Percentiles rank a stretch among this genome's conserved stretches.
Conservation (phyloP, 257 asterid species). For the Penstemon davidsonii region DNA sequence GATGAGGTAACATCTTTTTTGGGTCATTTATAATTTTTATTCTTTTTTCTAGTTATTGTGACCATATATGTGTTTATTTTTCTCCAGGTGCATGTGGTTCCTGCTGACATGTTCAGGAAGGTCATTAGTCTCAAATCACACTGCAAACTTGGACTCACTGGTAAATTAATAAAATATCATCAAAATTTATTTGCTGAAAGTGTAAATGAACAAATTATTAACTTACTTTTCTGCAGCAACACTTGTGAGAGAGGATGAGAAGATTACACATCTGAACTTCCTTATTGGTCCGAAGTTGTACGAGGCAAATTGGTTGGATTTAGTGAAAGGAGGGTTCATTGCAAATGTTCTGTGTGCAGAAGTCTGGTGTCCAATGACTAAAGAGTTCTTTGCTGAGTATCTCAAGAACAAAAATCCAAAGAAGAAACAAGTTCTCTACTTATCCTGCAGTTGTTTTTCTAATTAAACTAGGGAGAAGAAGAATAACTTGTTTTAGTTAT, state of each 20-base stretch:
- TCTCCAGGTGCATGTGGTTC: slow-evolving; percentile 92
- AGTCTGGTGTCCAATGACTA: slow-evolving; percentile 99
- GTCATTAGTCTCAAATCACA: slow-evolving; percentile 94
- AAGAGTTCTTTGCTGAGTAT: slow-evolving; percentile 96
- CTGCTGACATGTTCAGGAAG: slow-evolving; percentile 98
- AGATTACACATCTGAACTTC: slow-evolving; percentile 93
- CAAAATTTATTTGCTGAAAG: slow-evolving; percentile 13
- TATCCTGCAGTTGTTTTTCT: slow-evolving; percentile 1
- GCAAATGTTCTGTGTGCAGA: slow-evolving; percentile 99
- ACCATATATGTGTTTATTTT: slow-evolving; percentile 17
- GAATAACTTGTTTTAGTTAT: neutral
- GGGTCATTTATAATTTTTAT: neutral
- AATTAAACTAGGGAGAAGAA: neutral
- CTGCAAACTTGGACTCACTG: slow-evolving; percentile 97
- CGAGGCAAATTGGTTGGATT: slow-evolving; percentile 99
- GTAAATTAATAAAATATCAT: slow-evolving; percentile 34
- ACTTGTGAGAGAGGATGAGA: slow-evolving; percentile 97
- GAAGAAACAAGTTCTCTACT: slow-evolving; percentile 67
- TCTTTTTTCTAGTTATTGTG: slow-evolving; percentile 17
- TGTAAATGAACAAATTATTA: slow-evolving; percentile 14
- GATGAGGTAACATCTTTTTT: slow-evolving; percentile 65
- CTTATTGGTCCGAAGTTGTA: slow-evolving; percentile 98
- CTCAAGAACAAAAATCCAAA: slow-evolving; percentile 88
- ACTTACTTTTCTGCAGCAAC: slow-evolving; percentile 69
- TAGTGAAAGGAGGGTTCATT: slow-evolving; percentile 95